A percentile compares a stretch with the other conserved stretches of the same genome.
Evolutionary conservation across 495 filamentous ascomycete species (phyloP).

Genomic region (Tuber melanosporum): DNA sequence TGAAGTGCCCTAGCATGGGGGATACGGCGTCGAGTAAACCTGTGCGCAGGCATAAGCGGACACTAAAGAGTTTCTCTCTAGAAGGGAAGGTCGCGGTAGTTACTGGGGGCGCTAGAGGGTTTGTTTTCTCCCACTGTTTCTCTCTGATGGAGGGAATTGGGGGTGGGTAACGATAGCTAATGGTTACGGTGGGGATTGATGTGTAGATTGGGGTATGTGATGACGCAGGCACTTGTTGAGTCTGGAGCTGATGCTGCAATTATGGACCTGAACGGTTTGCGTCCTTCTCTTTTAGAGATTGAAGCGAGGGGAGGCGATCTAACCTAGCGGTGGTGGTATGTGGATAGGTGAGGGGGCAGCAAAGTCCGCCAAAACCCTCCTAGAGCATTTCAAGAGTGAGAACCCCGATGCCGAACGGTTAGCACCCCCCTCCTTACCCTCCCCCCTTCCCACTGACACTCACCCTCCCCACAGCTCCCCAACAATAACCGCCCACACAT

Average conservation of each 20-base stretch:
- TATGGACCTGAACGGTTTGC: constrained; percentile 84
- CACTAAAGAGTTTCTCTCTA: constrained; percentile 67
- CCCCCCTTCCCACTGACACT: neutral
- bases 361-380: constrained; percentile 62
- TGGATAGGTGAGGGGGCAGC: constrained; percentile 71
- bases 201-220: constrained; percentile 68
- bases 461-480: constrained; percentile 53
- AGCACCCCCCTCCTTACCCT: constrained; percentile 28
- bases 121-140: constrained; percentile 13
- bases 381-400: constrained; percentile 65
- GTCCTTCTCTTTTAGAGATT: constrained; percentile 8
- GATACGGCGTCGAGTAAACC: constrained; percentile 60
- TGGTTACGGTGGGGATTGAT: neutral
- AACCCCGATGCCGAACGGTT: constrained; percentile 69
- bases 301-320: constrained; percentile 4
- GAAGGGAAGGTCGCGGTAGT: constrained; percentile 72
- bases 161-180: constrained; percentile 9
- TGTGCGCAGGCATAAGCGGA: constrained; percentile 65
- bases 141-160: neutral
- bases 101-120: constrained; percentile 73
- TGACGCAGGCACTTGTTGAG: constrained; percentile 80
- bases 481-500: constrained; percentile 80
- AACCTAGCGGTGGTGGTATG: neutral
- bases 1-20: constrained; percentile 66
- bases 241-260: constrained; percentile 85